Base-by-base conservation (phyloP, 345 rosid genomes). In the Streptanthus diversifolius region DNA sequence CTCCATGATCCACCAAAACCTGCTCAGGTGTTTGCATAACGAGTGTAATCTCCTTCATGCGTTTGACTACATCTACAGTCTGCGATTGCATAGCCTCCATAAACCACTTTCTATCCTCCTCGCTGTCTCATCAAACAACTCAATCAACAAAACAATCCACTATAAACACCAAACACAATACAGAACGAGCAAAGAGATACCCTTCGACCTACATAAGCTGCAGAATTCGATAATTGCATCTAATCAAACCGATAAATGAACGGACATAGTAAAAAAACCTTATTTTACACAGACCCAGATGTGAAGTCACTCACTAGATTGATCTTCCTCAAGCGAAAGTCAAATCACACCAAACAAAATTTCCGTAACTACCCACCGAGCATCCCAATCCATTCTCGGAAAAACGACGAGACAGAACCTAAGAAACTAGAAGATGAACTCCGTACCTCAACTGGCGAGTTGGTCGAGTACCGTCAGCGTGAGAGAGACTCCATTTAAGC, bases 1-100 rank as follows among this genome's bases (percentile, higher is more conserved):
- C 95, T n/a, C 98, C 91, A 54, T 91, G 96, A 40, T 91, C 82
- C 78, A 86, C 96, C 85, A 93, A 77, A 17, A 86, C 87, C 10
- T 85, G 82, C 66, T 86, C 88, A 2, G 95, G 91, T 18, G 92
- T 82, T 75, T 89, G 88, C 97, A 93, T 91, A 40, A 93, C 96
- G 7, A 86, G 65, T 45, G 90, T 86, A 37, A 93, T 89, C 89
- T 91, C 98, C 63, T 95, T 95, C 98, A 95, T 91, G n/a, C 99
- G 90, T 83, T 82, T 80, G 63, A 88, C 74, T 66, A 92, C 96
- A 72, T 95, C 98, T 45, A 92, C 68, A 8, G 72, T 87, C 74
- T 88, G 95, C 12, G 96, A 61, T 71, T 95, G 99, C 98, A 95
- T 90, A 22, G 99, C 98, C 80, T 95, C 99, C 96, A 84, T 85